Conservation (phyloP, 1,139 yeast genomes). For the Williopsis jadinii region DNA sequence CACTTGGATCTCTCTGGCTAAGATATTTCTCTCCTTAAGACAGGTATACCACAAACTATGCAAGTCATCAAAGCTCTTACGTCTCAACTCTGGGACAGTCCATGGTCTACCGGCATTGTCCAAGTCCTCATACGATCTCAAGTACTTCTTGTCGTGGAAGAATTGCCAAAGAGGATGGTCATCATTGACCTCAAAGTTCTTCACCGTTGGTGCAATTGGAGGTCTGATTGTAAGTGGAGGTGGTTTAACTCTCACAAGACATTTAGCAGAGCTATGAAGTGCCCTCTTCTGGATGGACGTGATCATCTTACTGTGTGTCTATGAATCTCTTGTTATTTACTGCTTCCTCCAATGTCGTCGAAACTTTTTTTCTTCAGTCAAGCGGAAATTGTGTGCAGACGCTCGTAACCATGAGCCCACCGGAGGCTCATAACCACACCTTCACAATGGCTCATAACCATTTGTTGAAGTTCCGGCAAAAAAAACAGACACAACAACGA, state of each 20-base stretch:
- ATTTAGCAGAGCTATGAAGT: constrained; percentile 11
- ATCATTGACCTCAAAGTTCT: constrained; percentile 65
- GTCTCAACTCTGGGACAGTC: constrained; percentile 82
- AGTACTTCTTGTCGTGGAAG: constrained; percentile 56
- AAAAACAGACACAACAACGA: neutral
- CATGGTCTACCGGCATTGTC: constrained; percentile 68
- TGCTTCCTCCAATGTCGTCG: neutral
- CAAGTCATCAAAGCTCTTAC: constrained; percentile 86
- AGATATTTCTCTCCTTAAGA: constrained; percentile 72
- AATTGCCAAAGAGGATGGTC: constrained; percentile 97
- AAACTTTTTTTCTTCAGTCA: neutral
- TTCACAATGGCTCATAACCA: too few species aligned
- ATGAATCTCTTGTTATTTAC: neutral
- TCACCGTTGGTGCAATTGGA: constrained; percentile 82
- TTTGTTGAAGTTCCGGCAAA: too few species aligned
- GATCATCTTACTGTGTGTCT: constrained; percentile 4
- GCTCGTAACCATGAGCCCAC: neutral
- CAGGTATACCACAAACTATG: constrained; percentile 88
- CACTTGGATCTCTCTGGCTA: constrained; percentile 67
- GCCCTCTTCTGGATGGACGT: constrained; percentile 12
- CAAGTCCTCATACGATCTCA: constrained; percentile 54
- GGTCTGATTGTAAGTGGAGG: constrained; percentile 47
- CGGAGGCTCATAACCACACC: neutral
- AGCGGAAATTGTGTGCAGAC: neutral
- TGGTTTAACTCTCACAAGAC: constrained; percentile 13